Percentiles rank a stretch among this genome's conserved stretches.
Conservation (phyloP, 495 filamentous ascomycete genomes). For the Penicillium fimorum region DNA sequence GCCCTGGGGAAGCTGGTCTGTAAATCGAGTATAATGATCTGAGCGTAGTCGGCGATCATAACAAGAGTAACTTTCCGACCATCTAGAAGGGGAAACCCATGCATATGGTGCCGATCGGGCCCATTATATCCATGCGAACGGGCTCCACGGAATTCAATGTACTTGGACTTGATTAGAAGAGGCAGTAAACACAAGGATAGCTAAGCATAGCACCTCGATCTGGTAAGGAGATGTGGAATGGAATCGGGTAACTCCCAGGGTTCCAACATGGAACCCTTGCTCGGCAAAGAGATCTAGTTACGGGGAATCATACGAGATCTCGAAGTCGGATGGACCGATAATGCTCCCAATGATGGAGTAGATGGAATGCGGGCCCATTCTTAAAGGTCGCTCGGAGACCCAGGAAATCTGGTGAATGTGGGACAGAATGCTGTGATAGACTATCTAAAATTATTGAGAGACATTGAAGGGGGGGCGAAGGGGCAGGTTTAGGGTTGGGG, state of each 20-base stretch:
- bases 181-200: conserved; percentile 16
- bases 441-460: conserved; percentile 1
- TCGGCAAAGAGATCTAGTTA: conserved; percentile 6
- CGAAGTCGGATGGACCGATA: conserved; percentile 10
- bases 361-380: conserved; percentile 27
- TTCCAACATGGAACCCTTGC: neutral
- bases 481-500: neutral
- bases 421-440: neutral
- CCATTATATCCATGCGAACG: conserved; percentile 21
- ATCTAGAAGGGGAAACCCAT: conserved; percentile 1
- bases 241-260: conserved; percentile 8
- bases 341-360: conserved; percentile 14
- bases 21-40: neutral
- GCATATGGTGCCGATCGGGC: conserved; percentile 24
- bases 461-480: neutral
- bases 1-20: neutral
- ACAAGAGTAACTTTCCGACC: conserved; percentile 15
- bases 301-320: conserved; percentile 4
- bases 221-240: conserved; percentile 27
- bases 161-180: neutral
- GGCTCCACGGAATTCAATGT: neutral
- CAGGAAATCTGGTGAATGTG: conserved; percentile 3
- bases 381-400: conserved; percentile 7
- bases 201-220: conserved; percentile 19
- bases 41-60: conserved; percentile 8